Base-by-base conservation (phyloP, 192 early-diverging fungal species). In the Coemansia sp. region DNA sequence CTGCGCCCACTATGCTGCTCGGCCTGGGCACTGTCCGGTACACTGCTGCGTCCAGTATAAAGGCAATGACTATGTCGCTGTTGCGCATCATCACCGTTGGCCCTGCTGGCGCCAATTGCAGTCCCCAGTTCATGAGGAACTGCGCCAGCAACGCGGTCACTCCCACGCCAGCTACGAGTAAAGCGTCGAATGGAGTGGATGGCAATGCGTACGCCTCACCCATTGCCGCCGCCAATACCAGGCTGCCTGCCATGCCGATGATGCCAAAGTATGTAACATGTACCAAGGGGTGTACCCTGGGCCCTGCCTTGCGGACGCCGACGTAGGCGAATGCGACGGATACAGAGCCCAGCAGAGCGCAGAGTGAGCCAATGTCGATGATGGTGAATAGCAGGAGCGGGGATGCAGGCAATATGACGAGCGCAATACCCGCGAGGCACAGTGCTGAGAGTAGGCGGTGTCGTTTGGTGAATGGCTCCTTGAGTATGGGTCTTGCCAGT, bases 191-290 rank as follows among this genome's bases (percentile, higher is more conserved):
- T 9, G 38, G 32, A 35, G 4, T 19, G 21, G 10, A 15, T 6
- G 10, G 62, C 40, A 50, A 12, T 22, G 24, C 53, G 53, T 46
- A 58, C 3, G 44, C 7, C 58, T 72, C 63, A 11, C 59, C 44
- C 0, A n/a, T 8, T 19, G 39, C 27, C 8, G 7, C 27, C 1
- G 54, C 17, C n/a, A 58, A 18, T 6, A 26, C 36, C 11, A 43
- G 14, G 15, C 37, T 35, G 36, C 69, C 63, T 4, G 44, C 8
- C 2, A 55, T 58, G 7, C 58, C 70, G 8, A 62, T 24, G 3
- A 63, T 27, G 38, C 70, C 63, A 65, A 72, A 66, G 33, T 66
- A 72, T 18, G 57, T 55, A 7, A 72, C 70, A 19, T 72, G 70
- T 5, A 62, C 44, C 59, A 72, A 41, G 1, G 70, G 39, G 38